Evolutionary conservation across 1,284 basidiomycete species (phyloP).

Genomic region (Melampsora larici-populina): DNA sequence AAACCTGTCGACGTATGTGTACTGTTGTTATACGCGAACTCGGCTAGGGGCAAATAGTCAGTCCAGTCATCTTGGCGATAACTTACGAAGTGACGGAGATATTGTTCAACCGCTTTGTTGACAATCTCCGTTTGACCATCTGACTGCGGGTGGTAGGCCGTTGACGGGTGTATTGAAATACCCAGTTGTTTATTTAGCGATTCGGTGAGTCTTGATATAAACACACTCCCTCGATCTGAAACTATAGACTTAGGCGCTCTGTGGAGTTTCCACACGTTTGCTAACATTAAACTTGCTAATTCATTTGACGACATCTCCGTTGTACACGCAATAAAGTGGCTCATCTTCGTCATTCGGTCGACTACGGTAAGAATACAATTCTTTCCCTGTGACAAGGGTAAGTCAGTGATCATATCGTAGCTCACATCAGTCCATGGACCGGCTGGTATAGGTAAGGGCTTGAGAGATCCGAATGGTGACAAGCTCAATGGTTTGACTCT

Average conservation of each 20-base stretch:
- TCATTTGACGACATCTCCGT: background rate
- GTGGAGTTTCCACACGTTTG: background rate
- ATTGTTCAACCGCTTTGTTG: too few species aligned
- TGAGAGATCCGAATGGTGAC: background rate
- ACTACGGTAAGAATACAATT: background rate
- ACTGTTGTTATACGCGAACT: constrained; percentile 54
- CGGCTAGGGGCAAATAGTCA: constrained; percentile 46
- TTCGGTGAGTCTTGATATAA: background rate
- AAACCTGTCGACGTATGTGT: constrained; percentile 48
- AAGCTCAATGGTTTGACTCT: background rate
- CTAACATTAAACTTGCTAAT: background rate
- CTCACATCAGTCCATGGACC: too few species aligned
- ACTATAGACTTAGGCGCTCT: constrained; percentile 4
- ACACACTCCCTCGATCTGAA: too few species aligned
- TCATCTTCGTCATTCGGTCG: background rate
- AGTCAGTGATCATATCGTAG: constrained; percentile 11
- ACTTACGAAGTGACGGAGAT: constrained; percentile 47
- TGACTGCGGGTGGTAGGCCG: background rate
- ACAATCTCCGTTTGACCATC: background rate
- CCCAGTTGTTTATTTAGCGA: background rate
- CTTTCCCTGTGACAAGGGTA: background rate
- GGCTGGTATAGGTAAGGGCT: too few species aligned
- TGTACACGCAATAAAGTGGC: background rate
- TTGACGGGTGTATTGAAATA: background rate
- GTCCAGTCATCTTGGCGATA: constrained; percentile 44